Conservation (phyloP, 257 asterid genomes). For the Solanum medicagineum region DNA sequence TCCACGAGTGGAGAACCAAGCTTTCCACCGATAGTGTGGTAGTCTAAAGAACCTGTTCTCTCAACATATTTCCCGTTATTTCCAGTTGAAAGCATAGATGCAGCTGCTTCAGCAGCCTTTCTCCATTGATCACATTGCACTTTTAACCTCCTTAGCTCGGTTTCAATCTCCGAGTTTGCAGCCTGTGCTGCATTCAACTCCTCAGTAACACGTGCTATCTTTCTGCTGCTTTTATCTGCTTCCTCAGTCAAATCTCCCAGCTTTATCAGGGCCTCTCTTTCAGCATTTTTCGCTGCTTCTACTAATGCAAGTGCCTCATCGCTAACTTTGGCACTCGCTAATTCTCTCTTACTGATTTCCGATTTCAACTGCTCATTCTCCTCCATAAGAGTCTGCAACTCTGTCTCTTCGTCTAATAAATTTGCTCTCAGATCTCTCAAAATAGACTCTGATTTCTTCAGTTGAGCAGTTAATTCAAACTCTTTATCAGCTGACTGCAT, state of each 20-base stretch:
- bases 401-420: slow-evolving; percentile 36
- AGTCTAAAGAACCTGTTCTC: slow-evolving; percentile 47
- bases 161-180: slow-evolving; percentile 57
- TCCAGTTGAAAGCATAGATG: slow-evolving; percentile 62
- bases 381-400: slow-evolving; percentile 27
- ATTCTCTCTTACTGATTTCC: slow-evolving; percentile 35
- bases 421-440: slow-evolving; percentile 30
- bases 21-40: slow-evolving; percentile 56
- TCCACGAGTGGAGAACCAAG: slow-evolving; percentile 42
- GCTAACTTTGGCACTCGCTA: slow-evolving; percentile 17
- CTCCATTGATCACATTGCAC: slow-evolving; percentile 97
- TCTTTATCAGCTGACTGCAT: slow-evolving; percentile 10
- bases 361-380: slow-evolving; percentile 55
- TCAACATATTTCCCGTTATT: slow-evolving; percentile 47
- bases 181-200: slow-evolving; percentile 77
- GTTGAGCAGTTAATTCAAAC: slow-evolving; percentile 14
- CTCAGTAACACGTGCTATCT: slow-evolving; percentile 36
- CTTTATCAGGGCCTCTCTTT: slow-evolving; percentile 49
- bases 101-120: slow-evolving; percentile 93
- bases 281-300: slow-evolving; percentile 47
- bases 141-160: slow-evolving; percentile 63
- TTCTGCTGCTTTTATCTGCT: slow-evolving; percentile 50
- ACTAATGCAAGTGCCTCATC: slow-evolving; percentile 33
- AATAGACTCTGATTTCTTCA: slow-evolving; percentile 20
- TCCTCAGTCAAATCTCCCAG: slow-evolving; percentile 56